Percentiles rank a stretch among this genome's conserved stretches.
phyloP scores from a whole-genome alignment of 192 early-diverging fungal genomes.

The Chytriomyces sp. region DNA sequence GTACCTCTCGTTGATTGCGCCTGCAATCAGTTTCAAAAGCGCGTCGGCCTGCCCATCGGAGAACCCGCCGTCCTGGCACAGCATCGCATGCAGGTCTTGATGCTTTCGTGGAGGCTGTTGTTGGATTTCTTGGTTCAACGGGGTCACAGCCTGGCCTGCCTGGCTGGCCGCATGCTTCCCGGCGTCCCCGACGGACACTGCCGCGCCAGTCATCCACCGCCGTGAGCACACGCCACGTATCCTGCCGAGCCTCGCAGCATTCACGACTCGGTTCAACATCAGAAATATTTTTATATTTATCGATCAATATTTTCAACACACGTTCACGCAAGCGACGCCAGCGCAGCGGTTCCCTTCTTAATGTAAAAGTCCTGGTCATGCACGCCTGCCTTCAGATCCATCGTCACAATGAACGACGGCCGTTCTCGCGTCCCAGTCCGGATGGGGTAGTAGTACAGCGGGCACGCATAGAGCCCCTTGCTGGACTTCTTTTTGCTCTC shows the following conservation, averaged over 20 bases:
- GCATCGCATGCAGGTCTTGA: no score
- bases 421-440: conserved; percentile 64
- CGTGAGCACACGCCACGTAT: no score
- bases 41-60: background rate
- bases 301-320: no score
- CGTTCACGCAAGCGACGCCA: conserved; percentile 43
- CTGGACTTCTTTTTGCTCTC: conserved; percentile 62
- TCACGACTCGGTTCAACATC: no score
- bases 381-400: conserved; percentile 63
- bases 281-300: no score
- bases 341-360: conserved; percentile 63
- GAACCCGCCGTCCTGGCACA: background rate
- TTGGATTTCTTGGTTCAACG: no score
- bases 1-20: conserved; percentile 22
- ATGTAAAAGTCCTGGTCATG: conserved; percentile 65
- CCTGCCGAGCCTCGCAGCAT: no score
- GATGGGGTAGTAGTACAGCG: conserved; percentile 65
- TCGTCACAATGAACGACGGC: conserved; percentile 65
- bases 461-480: conserved; percentile 64
- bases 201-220: no score
- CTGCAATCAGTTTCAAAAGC: background rate
- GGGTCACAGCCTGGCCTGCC: no score
- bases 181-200: no score
- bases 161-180: no score
- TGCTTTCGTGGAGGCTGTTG: no score